A percentile compares a stretch with the other conserved stretches of the same genome.
Conservation (phyloP, 768 basidiomycete species). For the Dentipellis sp. region DNA sequence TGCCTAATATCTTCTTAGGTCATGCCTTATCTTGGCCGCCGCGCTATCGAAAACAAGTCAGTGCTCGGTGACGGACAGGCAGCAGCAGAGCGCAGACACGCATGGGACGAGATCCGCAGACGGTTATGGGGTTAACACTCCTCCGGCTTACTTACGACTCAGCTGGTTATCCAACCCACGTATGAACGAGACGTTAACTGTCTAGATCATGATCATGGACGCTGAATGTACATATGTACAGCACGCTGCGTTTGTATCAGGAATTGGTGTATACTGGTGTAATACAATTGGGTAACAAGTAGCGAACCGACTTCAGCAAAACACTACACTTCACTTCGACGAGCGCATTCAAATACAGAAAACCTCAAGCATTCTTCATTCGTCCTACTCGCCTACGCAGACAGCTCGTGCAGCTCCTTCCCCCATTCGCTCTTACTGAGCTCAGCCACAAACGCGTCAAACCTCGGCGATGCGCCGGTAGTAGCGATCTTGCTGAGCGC, state of each 20-base stretch:
- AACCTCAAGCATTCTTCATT: neutral
- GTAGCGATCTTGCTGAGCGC: constrained; percentile 71
- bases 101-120: constrained; percentile 18
- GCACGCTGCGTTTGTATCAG: neutral
- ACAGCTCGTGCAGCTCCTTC: constrained; percentile 55
- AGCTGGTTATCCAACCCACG: too few relatives aligned
- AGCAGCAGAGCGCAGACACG: constrained; percentile 45
- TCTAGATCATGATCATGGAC: too few relatives aligned
- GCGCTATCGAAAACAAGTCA: constrained; percentile 91
- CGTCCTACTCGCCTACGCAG: neutral
- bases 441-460: constrained; percentile 74
- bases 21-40: constrained; percentile 82
- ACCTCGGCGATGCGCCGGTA: constrained; percentile 56
- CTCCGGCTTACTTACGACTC: neutral
- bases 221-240: too few relatives aligned
- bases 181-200: too few relatives aligned
- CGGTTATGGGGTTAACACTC: neutral
- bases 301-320: neutral
- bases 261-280: neutral
- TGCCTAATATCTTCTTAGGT: too few relatives aligned
- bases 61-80: constrained; percentile 71
- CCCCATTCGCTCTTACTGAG: constrained; percentile 65
- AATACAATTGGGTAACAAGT: neutral
- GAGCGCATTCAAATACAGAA: too few relatives aligned
- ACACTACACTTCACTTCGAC: neutral